Conservation (phyloP, 192 early-diverging fungal genomes). For the Entomortierella parvispora region DNA sequence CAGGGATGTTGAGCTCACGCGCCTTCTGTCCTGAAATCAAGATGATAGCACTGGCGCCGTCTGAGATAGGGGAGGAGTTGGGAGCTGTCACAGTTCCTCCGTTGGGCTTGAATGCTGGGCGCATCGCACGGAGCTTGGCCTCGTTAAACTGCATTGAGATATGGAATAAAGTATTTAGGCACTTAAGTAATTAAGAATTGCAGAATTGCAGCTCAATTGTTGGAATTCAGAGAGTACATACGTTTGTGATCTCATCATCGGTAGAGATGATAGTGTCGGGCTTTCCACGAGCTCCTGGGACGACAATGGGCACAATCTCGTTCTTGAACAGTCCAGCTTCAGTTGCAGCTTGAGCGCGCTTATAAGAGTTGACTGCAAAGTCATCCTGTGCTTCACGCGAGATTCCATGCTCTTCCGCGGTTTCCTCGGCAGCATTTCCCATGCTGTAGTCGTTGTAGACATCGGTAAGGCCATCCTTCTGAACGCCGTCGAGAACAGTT, state of each 20-base stretch:
- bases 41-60: conserved; percentile 81
- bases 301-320: conserved; percentile 79
- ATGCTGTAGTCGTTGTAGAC: conserved; percentile 78
- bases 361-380: conserved; percentile 79
- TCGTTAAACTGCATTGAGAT: conserved; percentile 64
- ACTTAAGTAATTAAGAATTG: not conserved
- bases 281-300: conserved; percentile 74
- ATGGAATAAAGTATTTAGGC: not conserved
- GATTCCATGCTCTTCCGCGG: conserved; percentile 81
- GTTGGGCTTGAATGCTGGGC: conserved; percentile 85
- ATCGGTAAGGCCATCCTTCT: conserved; percentile 80
- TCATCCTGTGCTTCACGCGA: conserved; percentile 85
- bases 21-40: conserved; percentile 74
- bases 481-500: conserved; percentile 79
- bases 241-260: conserved; percentile 75
- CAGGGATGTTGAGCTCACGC: conserved; percentile 59
- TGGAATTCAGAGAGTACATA: conserved; percentile 7
- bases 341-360: conserved; percentile 77
- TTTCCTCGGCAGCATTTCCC: conserved; percentile 85
- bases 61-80: conserved; percentile 84
- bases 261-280: conserved; percentile 64
- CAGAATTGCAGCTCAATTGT: not conserved
- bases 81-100: conserved; percentile 94
- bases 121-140: conserved; percentile 88
- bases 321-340: conserved; percentile 67